Evolutionary conservation across 495 filamentous ascomycete species (phyloP).

Genomic region (Aspergillus incahuasiensis): DNA sequence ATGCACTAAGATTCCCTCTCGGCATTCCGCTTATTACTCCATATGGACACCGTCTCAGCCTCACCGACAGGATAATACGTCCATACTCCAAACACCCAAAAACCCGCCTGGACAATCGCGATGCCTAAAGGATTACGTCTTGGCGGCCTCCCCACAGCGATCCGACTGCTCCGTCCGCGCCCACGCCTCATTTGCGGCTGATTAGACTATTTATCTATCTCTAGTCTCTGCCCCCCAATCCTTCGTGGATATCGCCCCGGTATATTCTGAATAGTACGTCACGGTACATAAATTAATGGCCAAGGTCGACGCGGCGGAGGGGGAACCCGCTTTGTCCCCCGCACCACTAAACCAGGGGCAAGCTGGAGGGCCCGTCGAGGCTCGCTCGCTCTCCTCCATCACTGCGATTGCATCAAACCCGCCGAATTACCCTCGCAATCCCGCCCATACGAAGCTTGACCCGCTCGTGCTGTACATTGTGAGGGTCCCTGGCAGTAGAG

Average conservation of each 20-base stretch:
- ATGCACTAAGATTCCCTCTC: neutral
- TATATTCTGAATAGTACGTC: neutral
- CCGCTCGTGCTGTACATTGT: conserved; percentile 85
- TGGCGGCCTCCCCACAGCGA: conserved; percentile 15
- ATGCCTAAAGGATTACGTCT: conserved; percentile 8
- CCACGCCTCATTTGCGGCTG: neutral
- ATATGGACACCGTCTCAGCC: neutral
- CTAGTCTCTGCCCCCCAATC: neutral
- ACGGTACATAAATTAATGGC: conserved; percentile 17
- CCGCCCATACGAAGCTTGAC: conserved; percentile 57
- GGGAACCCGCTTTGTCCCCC: conserved; percentile 15
- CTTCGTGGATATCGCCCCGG: neutral
- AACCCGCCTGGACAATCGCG: neutral
- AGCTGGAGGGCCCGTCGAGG: conserved; percentile 63
- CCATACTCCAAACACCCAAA: neutral
- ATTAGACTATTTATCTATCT: conserved; percentile 12
- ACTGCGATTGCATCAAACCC: conserved; percentile 81
- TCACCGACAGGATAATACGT: neutral
- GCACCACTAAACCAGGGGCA: conserved; percentile 30
- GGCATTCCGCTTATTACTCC: neutral
- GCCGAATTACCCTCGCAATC: conserved; percentile 73
- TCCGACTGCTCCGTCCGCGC: conserved; percentile 17
- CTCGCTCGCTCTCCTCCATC: conserved; percentile 74
- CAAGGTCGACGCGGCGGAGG: conserved; percentile 22
- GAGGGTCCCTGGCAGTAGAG: conserved; percentile 83